These are phyloP conservation scores for Kockovaella imperatae DNA, from an alignment of 768 basidiomycete species.

Conservation along the genomic window DNA sequence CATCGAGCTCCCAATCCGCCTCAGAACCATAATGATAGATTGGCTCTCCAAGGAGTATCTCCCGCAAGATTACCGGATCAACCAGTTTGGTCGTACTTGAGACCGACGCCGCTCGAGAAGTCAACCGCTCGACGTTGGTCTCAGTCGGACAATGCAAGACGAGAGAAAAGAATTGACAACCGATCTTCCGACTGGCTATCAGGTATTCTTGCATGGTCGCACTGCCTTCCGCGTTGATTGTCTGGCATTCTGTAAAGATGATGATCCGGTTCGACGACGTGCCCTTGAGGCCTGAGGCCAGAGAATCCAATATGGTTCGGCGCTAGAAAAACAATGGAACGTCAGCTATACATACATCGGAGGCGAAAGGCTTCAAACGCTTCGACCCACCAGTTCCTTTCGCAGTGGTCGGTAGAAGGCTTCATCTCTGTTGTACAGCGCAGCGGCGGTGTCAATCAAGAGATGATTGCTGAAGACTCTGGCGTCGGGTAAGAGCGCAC, in stretches of 20 bases:
- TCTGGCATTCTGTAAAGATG: slow-evolving; percentile 16
- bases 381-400: slow-evolving; percentile 13
- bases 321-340: too few relatives aligned
- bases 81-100: too few relatives aligned
- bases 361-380: slow-evolving; percentile 1
- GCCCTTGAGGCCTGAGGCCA: background rate
- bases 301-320: slow-evolving; percentile 1
- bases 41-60: too few relatives aligned
- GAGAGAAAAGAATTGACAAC: slow-evolving; percentile 5
- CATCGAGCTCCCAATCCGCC: too few relatives aligned
- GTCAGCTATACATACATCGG: background rate
- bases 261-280: background rate
- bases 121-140: background rate
- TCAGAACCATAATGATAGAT: too few relatives aligned
- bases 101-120: background rate
- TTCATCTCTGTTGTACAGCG: slow-evolving; percentile 5
- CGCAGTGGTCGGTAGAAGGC: slow-evolving; percentile 7
- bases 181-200: background rate
- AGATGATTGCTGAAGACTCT: slow-evolving; percentile 15
- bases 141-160: slow-evolving; percentile 2
- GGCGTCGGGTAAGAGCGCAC: slow-evolving; percentile 4
- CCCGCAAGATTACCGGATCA: too few relatives aligned
- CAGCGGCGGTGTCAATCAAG: slow-evolving; percentile 10
- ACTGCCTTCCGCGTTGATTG: background rate
- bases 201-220: slow-evolving; percentile 12